Evolutionary conservation across 139 green algal genomes (phyloP).

Genomic region (Ettlia oleoabundans): DNA sequence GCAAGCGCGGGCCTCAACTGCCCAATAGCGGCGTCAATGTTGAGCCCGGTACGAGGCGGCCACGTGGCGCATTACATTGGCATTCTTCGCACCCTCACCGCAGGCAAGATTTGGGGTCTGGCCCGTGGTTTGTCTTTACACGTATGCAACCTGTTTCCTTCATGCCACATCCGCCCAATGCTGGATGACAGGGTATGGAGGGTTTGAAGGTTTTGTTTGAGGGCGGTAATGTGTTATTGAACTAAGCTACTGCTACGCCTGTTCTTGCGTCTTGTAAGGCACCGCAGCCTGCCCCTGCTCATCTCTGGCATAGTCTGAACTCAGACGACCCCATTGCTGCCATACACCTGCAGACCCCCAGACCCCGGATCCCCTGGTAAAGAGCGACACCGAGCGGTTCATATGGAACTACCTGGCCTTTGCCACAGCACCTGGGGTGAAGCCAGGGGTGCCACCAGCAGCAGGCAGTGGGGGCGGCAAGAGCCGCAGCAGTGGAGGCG

Average conservation of each 20-base stretch:
- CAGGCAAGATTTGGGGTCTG: background rate
- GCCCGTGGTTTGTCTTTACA: too few species aligned
- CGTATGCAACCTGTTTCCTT: too few species aligned
- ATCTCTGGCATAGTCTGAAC: too few species aligned
- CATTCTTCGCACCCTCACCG: constrained; percentile 50
- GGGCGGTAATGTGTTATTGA: too few species aligned
- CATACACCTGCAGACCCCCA: constrained; percentile 25
- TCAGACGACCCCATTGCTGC: background rate
- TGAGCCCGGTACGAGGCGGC: constrained; percentile 25
- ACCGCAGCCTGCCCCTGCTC: too few species aligned
- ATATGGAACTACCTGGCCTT: constrained; percentile 60
- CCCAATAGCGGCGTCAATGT: constrained; percentile 43
- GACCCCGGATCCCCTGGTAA: constrained; percentile 22
- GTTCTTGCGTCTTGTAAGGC: too few species aligned
- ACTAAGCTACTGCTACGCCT: too few species aligned
- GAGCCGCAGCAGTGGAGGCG: too few species aligned
- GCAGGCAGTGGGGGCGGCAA: background rate
- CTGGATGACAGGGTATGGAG: too few species aligned
- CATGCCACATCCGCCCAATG: too few species aligned
- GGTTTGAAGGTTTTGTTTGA: too few species aligned
- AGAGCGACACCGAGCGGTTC: constrained; percentile 59
- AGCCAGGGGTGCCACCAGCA: background rate
- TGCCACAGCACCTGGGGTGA: background rate
- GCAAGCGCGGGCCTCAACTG: constrained; percentile 51
- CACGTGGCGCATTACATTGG: constrained; percentile 56